A percentile compares a stretch with the other conserved stretches of the same genome.
Conservation (phyloP, 352 stramenopile genomes). For the Phytophthora pisi region DNA sequence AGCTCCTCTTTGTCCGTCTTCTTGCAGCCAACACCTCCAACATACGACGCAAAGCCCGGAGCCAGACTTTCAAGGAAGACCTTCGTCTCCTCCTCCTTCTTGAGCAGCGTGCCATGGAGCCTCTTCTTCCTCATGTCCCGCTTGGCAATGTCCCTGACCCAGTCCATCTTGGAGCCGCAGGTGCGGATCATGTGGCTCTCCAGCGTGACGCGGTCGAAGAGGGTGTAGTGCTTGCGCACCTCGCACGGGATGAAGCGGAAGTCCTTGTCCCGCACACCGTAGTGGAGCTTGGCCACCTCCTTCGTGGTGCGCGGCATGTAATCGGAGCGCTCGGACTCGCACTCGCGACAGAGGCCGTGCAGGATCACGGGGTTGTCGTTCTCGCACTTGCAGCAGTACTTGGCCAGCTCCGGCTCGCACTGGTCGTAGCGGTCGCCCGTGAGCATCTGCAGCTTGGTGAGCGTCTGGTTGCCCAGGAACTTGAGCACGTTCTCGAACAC, state of each 20-base stretch:
- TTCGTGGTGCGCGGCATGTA: slow-evolving; percentile 28
- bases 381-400: slow-evolving; percentile 33
- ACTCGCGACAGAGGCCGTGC: slow-evolving; percentile 13
- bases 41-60: slow-evolving; percentile 11
- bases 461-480: slow-evolving; percentile 37
- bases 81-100: slow-evolving; percentile 12
- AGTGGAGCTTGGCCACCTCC: slow-evolving; percentile 16
- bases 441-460: slow-evolving; percentile 37
- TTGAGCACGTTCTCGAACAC: slow-evolving; percentile 19
- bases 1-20: slow-evolving; percentile 4
- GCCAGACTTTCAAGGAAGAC: slow-evolving; percentile 15
- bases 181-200: slow-evolving; percentile 24
- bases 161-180: slow-evolving; percentile 27
- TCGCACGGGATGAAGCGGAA: slow-evolving; percentile 13
- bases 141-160: slow-evolving; percentile 22
- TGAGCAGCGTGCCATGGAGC: slow-evolving; percentile 5
- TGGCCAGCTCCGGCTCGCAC: slow-evolving; percentile 23
- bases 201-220: slow-evolving; percentile 22
- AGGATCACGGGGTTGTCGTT: slow-evolving; percentile 33
- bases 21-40: slow-evolving; percentile 1
- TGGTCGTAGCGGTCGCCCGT: slow-evolving; percentile 24
- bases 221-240: slow-evolving; percentile 15
- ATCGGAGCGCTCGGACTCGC: slow-evolving; percentile 7
- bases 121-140: slow-evolving; percentile 11
- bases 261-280: slow-evolving; percentile 18